Evolutionary conservation across 1,284 basidiomycete genomes (phyloP), one percentile per base, ranked within the genome.

Genomic region (Pascua guehoae): DNA sequence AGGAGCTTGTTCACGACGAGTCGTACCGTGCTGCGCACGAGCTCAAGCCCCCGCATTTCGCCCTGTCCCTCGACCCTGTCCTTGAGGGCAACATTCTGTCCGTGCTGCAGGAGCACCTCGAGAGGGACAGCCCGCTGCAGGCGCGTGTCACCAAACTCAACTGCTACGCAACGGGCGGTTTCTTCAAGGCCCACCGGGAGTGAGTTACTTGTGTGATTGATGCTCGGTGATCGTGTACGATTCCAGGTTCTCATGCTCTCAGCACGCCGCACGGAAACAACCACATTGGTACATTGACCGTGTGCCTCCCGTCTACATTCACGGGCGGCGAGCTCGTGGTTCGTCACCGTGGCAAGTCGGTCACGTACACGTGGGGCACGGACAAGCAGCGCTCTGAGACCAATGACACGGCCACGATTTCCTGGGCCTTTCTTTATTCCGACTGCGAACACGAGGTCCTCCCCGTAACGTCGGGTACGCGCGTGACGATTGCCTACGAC

Each of bases 381-480:
- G 17, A 38, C 9, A 32, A 32, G 24, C 4, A 32, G 24, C 11
- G 47, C 49, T 16, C 39, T 49, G 14, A 32, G 24, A 10, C 48
- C 16, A 38, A 38, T 5, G 51, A 38, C 16, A 9, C 32, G 4
- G 40, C 24, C 9, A 32, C 24, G 24, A 41, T 65, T 10, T 45
- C 40, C 14, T 69, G 65, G 65, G 43, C 53, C 12, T 69, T 69
- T 55, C 55, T 81, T 62, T 80, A 69, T 69, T 75, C 78, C 54
- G 79, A 81, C 64, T 74, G 80, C 53, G 78, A 79, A 57, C 79
- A 82, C 60, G 80, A 81, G 59, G 79, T 83, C 15, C 44, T 67
- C 1, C 72, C 70, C 0, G 79, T 83, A 5, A 66, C 55, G 2
- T 70, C 71, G 0, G 81, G 82, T 0, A 72, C 76, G 53, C 72